These are phyloP conservation scores for Boeremia lycopersici DNA, from an alignment of 2,329 filamentous ascomycete species.

Conservation along the genomic window DNA sequence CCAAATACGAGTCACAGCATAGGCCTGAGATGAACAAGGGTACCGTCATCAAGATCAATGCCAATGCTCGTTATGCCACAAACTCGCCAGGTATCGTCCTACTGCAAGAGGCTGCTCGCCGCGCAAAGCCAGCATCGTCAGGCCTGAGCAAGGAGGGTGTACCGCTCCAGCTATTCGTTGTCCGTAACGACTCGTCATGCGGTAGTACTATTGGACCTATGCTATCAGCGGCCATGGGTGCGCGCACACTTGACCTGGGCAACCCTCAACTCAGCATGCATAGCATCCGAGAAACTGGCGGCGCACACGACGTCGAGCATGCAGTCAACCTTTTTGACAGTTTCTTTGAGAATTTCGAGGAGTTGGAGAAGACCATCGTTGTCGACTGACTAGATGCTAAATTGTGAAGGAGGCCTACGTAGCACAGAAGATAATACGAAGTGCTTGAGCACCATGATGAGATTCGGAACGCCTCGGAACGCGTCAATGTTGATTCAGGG, in stretches of 20 bases:
- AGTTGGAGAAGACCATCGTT: constrained; percentile 79
- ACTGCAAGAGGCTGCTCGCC: constrained; percentile 80
- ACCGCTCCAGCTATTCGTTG: constrained; percentile 93
- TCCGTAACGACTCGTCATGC: constrained; percentile 92
- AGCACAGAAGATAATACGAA: constrained; percentile 11
- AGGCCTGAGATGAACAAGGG: constrained; percentile 95
- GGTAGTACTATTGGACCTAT: constrained; percentile 98
- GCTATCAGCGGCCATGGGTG: constrained; percentile 83
- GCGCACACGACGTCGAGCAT: constrained; percentile 84
- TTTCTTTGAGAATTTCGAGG: constrained; percentile 86
- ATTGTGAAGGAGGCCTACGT: constrained; percentile 25
- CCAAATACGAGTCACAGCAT: constrained; percentile 90
- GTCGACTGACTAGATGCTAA: constrained; percentile 67
- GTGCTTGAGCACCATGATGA: constrained; percentile 8
- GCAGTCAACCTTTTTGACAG: constrained; percentile 84
- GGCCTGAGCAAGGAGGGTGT: constrained; percentile 65
- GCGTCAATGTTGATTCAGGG: constrained; percentile 12
- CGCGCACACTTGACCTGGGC: constrained; percentile 87
- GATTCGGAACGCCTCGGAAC: constrained; percentile 8
- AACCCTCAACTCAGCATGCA: constrained; percentile 98
- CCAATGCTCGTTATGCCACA: constrained; percentile 95
- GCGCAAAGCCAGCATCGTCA: constrained; percentile 58
- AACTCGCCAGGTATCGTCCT: constrained; percentile 95
- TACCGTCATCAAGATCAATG: constrained; percentile 96
- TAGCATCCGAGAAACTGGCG: constrained; percentile 91